phyloP scores from a whole-genome alignment of 2,329 filamentous ascomycete species.

The Exophiala alcalophila region DNA sequence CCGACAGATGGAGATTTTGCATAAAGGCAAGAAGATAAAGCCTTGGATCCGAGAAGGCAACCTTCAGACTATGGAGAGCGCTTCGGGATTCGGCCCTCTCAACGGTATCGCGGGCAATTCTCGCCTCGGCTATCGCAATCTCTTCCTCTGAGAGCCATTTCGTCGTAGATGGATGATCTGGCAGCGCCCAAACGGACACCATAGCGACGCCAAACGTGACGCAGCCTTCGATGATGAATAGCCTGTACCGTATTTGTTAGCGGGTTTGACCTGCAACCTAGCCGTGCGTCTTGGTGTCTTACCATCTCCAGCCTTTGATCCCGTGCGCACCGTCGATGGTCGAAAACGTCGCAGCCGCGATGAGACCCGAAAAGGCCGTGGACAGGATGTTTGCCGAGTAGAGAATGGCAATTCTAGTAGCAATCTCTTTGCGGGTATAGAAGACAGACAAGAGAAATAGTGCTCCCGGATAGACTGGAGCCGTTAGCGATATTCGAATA shows the following conservation, averaged over 20 bases:
- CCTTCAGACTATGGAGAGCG: constrained; percentile 2
- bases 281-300: not conserved
- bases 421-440: constrained; percentile 60
- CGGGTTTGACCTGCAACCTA: too few relatives aligned
- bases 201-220: constrained; percentile 45
- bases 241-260: constrained; percentile 17
- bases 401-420: constrained; percentile 53
- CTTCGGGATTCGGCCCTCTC: not conserved
- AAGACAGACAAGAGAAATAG: constrained; percentile 52
- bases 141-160: constrained; percentile 30
- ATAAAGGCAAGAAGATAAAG: constrained; percentile 46
- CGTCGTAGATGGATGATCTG: constrained; percentile 42
- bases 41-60: constrained; percentile 33
- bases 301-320: constrained; percentile 59
- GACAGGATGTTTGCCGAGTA: constrained; percentile 61
- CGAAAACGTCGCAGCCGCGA: constrained; percentile 58
- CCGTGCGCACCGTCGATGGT: constrained; percentile 58
- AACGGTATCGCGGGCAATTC: constrained; percentile 27
- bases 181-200: constrained; percentile 42
- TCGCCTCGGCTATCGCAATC: constrained; percentile 43
- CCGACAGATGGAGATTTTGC: constrained; percentile 46
- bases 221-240: constrained; percentile 57
- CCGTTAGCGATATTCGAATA: not conserved
- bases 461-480: constrained; percentile 56
- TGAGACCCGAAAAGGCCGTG: constrained; percentile 58